phyloP scores from a whole-genome alignment of 2,329 filamentous ascomycete species.

The Colletotrichum tabaci region DNA sequence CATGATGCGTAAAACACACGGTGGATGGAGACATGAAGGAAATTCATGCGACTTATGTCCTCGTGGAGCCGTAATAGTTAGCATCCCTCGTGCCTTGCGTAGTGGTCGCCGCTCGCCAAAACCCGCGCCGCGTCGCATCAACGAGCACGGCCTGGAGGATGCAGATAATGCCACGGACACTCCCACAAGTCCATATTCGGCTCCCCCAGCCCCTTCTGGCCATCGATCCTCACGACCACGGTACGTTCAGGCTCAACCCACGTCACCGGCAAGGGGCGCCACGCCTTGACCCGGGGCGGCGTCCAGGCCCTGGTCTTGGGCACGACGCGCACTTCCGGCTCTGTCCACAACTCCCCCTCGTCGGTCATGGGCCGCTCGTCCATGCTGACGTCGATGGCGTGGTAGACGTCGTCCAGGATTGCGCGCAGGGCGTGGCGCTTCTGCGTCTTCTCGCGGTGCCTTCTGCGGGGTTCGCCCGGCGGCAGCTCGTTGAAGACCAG shows the following conservation, averaged over 20 bases:
- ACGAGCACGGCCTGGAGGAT: too few species aligned
- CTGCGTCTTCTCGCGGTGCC: slow-evolving; percentile 19
- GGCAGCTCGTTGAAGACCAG: not conserved
- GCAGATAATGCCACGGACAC: too few species aligned
- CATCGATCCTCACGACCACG: not conserved
- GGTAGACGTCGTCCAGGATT: slow-evolving; percentile 22
- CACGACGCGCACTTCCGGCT: slow-evolving; percentile 26
- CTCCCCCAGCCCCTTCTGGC: not conserved
- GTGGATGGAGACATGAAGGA: too few species aligned
- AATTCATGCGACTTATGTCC: too few species aligned
- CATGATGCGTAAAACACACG: not conserved
- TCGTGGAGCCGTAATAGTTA: too few species aligned
- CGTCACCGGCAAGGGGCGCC: not conserved
- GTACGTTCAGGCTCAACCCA: too few species aligned
- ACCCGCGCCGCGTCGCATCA: too few species aligned
- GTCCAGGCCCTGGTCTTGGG: slow-evolving; percentile 32
- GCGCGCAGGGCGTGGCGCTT: slow-evolving; percentile 9
- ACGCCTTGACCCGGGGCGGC: not conserved
- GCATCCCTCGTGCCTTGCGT: too few species aligned
- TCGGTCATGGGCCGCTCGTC: too few species aligned
- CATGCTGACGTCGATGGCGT: not conserved
- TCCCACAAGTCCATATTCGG: not conserved
- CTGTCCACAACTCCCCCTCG: not conserved
- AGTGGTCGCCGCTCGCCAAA: too few species aligned
- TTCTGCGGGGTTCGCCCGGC: slow-evolving; percentile 4